Base-by-base conservation (phyloP, 768 basidiomycete genomes). In the Megacollybia marginata region DNA sequence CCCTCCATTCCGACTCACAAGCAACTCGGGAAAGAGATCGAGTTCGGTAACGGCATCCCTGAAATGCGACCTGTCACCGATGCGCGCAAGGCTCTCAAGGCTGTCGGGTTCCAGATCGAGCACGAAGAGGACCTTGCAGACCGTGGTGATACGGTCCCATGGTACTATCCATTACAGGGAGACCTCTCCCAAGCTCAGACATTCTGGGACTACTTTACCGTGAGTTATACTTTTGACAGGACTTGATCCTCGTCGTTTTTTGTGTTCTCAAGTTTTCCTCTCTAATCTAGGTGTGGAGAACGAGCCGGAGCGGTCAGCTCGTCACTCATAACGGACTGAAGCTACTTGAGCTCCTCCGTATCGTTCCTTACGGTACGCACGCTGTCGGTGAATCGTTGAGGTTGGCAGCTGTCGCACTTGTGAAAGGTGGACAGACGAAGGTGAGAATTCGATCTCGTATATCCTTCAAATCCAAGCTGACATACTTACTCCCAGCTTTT, bases 81-180 rank as follows among this genome's bases (percentile, higher is more conserved):
- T 44, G 83, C 91, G 0, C 80, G 88, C 51, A 65, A 87, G 52
- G 96, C 95, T 0, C 68, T 99, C 51, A 70, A 79, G 59, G 74
- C 71, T 2, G 93, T 95, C 48, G 96, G 95, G n/a, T 92, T 97
- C 72, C 66, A 81, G 59, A 78, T 98, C 53, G 77, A 86, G 60
- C 87, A 91, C 62, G 92, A 95, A 62, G 95, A 99, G 60, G 95
- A 99, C 64, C 75, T 99, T 38, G 95, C 95, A 3, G 88, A 86
- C 23, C 86, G 93, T 42, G 71, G 75, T 0, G 91, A 90, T 57
- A 64, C 66, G 10, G 69, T 91, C 33, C 81, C 85, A 0, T 99
- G 96, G 96, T 99, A 94, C 69, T 98, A 97, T 68, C 93, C 94
- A 0, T 76, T 98, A 20, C 93, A 96, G 66, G 95, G 96, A 54